Evolutionary conservation across 768 basidiomycete genomes (phyloP), one percentile per base, ranked within the genome.

Genomic region (Gautieria morchelliformis): DNA sequence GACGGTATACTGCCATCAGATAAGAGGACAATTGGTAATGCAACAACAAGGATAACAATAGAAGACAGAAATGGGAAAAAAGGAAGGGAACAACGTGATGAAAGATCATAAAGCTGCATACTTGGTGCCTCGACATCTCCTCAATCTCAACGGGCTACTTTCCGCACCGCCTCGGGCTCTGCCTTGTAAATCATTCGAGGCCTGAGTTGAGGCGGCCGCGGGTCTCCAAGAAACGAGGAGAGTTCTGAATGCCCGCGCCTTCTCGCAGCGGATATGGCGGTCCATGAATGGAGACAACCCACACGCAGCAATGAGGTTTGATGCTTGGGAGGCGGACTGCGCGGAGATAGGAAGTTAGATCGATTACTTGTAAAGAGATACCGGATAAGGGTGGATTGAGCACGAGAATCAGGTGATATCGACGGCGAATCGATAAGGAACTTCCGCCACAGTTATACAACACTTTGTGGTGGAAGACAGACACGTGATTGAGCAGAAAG

Each of bases 161-260:
- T 54, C 20, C 19, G 11, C 52, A 10, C 41, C 24, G 44, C 63
- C 41, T 37, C 65, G 56, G 19, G 62, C 52, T 27, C 58, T 62
- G 30, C 20, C 15, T 58, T 39, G 19, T 15, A 3, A 24, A 15
- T 53, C 20, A 42, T 15, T 30, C 42, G 58, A 56, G 53, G 65
- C 10, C 44, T 42, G 56, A 33, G 61, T 35, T 27, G 37, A 49
- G n/a, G 40, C 12, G 15, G 19, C 9, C 19, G 41, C 27, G 63
- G 71, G 48, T 60, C 32, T 47, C 84, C 87, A 90, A 24, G 89
- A 90, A 52, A 92, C 72, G 56, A 87, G 72, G 20, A 92, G 71
- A 33, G 87, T 81, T 61, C 85, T 79, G 63, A 84, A 85, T 14
- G 87, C 86, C 59, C 87, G 79, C 14, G 89, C 89, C 22, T 78